Base-by-base conservation (phyloP, 768 basidiomycete species). In the Russula abietina region DNA sequence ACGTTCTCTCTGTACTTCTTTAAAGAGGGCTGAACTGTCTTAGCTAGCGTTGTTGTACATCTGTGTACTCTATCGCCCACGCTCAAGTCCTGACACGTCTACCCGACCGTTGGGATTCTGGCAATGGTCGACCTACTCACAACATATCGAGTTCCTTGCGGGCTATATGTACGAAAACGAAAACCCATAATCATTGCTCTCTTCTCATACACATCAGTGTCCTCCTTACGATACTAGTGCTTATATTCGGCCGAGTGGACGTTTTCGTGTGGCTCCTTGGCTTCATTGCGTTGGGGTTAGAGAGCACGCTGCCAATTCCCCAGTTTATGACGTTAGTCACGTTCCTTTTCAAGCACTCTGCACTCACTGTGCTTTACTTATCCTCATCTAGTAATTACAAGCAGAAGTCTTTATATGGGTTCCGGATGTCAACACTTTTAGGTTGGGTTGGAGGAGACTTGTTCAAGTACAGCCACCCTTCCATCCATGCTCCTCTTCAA, bases 371-470 rank as follows among this genome's bases (percentile, higher is more conserved):
- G n/a, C 24, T 19, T 12, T 43, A n/a, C 38, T 63, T 48, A 26
- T 51, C 32, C 17, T 62, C 59, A 12, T 58, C 32, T 69, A 93
- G 91, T 70, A 93, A 93, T 69, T 87, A 86, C 72, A 84, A 83
- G 57, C 87, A 85, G 69, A 82, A 82, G 46, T 91, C 91, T 2
- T 72, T 93, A 52, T 91, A 91, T 73, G 91, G 91, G 39, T 93
- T 93, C 74, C 83, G 91, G 38, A 81, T 83, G 73, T 89, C 90
- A 8, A 93, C 91, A 2, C 73, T 93, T 54, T 70, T 91, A 39
- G 91, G 91, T 33, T 93, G 91, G 91, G 75, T 83, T 51, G 89
- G 87, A 62, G 91, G 91, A 66, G 91, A 93, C 73, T 73, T 83
- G 19, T 93, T 90, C 82, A 93, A 93, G 91, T 91, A 69, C 65